A percentile compares a stretch with the other conserved stretches of the same genome.
Evolutionary conservation across 164 flowering plant genomes (phyloP).

Genomic region (Sedum album): DNA sequence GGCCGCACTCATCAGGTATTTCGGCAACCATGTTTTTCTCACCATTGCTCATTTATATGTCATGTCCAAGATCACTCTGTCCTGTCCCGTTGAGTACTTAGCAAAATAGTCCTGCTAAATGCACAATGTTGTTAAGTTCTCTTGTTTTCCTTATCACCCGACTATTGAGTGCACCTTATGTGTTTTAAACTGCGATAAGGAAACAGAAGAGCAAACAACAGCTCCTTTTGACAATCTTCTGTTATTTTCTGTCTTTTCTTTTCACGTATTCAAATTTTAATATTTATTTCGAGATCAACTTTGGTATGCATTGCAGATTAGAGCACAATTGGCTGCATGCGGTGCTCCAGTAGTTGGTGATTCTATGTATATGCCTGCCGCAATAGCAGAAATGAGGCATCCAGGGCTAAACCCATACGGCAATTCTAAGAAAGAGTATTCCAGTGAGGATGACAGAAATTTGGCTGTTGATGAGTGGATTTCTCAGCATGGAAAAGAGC

Average conservation of each 20-base stretch:
- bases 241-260: background rate
- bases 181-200: background rate
- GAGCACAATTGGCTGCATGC: conserved; percentile 83
- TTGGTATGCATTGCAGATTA: conserved; percentile 42
- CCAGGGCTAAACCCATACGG: conserved; percentile 74
- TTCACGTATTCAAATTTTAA: background rate
- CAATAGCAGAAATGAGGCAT: conserved; percentile 42
- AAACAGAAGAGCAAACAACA: background rate
- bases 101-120: background rate
- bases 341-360: conserved; percentile 97
- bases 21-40: background rate
- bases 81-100: background rate
- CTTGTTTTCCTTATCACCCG: background rate
- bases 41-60: background rate
- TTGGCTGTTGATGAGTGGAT: conserved; percentile 56
- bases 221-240: background rate
- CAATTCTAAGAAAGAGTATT: conserved; percentile 25
- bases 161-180: background rate
- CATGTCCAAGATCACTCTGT: background rate
- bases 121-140: background rate
- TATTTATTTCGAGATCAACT: background rate
- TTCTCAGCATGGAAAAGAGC: conserved; percentile 64
- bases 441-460: conserved; percentile 33
- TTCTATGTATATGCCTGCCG: conserved; percentile 89
- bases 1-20: conserved; percentile 93